phyloP scores from a whole-genome alignment of 495 filamentous ascomycete species.

The Entonaema liquescens region DNA sequence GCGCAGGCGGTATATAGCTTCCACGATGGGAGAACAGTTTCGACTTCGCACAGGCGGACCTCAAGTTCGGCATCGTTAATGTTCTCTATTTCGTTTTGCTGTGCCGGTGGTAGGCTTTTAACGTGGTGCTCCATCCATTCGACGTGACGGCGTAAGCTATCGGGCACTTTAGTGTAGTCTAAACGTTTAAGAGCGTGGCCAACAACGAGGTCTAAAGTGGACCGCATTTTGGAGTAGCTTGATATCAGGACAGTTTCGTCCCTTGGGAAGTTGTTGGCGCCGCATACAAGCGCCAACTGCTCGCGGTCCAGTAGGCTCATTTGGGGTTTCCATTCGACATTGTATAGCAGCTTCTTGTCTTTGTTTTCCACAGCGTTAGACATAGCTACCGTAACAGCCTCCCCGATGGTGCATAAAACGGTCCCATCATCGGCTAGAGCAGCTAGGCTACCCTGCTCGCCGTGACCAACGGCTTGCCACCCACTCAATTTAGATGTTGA shows the following conservation, averaged over 20 bases:
- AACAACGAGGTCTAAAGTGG: conserved; percentile 5
- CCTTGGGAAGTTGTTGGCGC: background rate
- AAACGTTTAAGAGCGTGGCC: background rate
- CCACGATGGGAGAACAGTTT: conserved; percentile 8
- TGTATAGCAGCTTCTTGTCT: conserved; percentile 31
- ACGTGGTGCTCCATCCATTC: conserved; percentile 16
- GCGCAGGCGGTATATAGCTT: conserved; percentile 13
- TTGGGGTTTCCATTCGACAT: conserved; percentile 42
- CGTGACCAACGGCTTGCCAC: background rate
- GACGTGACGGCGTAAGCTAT: conserved; percentile 4
- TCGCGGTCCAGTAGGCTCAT: conserved; percentile 25
- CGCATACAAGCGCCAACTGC: conserved; percentile 17
- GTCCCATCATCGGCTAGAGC: conserved; percentile 29
- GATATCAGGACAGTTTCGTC: conserved; percentile 13
- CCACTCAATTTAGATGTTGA: conserved; percentile 2
- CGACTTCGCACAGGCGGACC: conserved; percentile 2
- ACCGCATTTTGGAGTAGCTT: conserved; percentile 17
- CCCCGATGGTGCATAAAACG: conserved; percentile 21
- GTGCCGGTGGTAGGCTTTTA: background rate
- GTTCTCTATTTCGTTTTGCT: background rate
- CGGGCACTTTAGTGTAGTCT: conserved; percentile 2
- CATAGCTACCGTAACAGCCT: background rate
- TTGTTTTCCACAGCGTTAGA: conserved; percentile 1
- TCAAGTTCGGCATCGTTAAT: conserved; percentile 15
- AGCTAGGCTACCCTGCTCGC: conserved; percentile 16